Conservation (phyloP, 2,329 filamentous ascomycete genomes). For the Neophaeococcomyces mojaviensis region DNA sequence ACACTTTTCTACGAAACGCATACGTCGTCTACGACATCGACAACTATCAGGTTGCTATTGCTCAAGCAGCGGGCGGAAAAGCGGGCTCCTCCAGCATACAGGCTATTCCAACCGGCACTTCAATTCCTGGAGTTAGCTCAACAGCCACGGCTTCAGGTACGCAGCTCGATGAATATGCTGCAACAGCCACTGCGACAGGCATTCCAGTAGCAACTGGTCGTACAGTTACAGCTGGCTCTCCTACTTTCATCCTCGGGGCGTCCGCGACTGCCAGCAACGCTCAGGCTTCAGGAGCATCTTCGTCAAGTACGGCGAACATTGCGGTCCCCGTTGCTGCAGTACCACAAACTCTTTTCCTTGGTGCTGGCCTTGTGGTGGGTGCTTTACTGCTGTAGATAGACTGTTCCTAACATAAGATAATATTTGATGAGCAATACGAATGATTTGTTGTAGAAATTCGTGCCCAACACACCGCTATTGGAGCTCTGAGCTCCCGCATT, state of each 20-base stretch:
- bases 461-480: too few species aligned
- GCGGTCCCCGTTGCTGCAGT: too few species aligned
- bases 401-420: too few species aligned
- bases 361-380: too few species aligned
- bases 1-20: slow-evolving; percentile 65
- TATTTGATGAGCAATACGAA: too few species aligned
- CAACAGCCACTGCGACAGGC: slow-evolving; percentile 3
- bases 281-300: background rate
- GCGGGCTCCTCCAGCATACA: slow-evolving; percentile 12
- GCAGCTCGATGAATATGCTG: slow-evolving; percentile 3
- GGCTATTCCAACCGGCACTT: slow-evolving; percentile 13
- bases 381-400: too few species aligned
- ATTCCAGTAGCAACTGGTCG: slow-evolving; percentile 10
- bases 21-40: slow-evolving; percentile 68
- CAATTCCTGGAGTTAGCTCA: slow-evolving; percentile 12
- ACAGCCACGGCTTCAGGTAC: slow-evolving; percentile 15
- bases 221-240: slow-evolving; percentile 12
- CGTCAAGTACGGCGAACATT: background rate
- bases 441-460: too few species aligned
- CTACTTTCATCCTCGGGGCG: slow-evolving; percentile 15
- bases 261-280: slow-evolving; percentile 3
- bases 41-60: slow-evolving; percentile 64
- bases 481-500: too few species aligned
- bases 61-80: slow-evolving; percentile 46
- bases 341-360: too few species aligned